Evolutionary conservation across 495 filamentous ascomycete species (phyloP).

Genomic region (Penicillium paxilli): DNA sequence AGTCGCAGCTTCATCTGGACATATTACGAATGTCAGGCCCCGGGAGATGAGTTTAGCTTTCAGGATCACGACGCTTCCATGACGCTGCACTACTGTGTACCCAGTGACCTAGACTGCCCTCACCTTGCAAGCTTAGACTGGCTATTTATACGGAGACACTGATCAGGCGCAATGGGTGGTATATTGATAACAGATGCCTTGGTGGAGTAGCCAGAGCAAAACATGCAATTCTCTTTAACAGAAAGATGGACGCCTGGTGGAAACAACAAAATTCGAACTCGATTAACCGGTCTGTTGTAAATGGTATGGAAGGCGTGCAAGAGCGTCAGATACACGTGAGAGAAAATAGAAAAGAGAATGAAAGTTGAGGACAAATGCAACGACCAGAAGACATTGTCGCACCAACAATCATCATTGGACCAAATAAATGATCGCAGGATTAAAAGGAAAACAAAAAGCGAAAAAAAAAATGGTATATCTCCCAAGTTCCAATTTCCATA

Average conservation of each 20-base stretch:
- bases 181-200: constrained; percentile 18
- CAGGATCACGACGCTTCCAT: no score
- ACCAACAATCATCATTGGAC: background rate
- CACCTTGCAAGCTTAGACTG: background rate
- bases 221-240: constrained; percentile 28
- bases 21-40: no score
- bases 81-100: no score
- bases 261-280: constrained; percentile 4
- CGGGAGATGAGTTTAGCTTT: no score
- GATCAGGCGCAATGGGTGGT: constrained; percentile 18
- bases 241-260: constrained; percentile 3
- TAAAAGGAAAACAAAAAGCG: background rate
- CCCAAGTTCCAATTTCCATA: background rate
- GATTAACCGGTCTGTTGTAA: constrained; percentile 32
- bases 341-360: constrained; percentile 19
- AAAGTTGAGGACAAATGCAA: constrained; percentile 15
- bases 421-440: background rate
- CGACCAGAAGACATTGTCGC: constrained; percentile 30
- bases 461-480: no score
- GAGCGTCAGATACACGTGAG: constrained; percentile 42
- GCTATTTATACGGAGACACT: background rate
- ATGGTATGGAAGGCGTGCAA: constrained; percentile 43
- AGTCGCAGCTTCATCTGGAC: no score
- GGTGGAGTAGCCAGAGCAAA: constrained; percentile 30
- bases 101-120: no score